phyloP scores from a whole-genome alignment of 129 eudicot genomes.

The sunflower (Helianthus annuus) region HanXRQr2.0-SUNRISE NC_035447.2:3134521-3135020 shows the following conservation, averaged over 20 bases:
- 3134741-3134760: conserved; percentile 91
- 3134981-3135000: background rate
- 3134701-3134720: conserved; percentile 9
- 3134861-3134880: conserved; percentile 22
- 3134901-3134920: conserved; percentile 4
- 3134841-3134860: conserved; percentile 78
- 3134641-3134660: conserved; percentile 7
- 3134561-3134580: no score
- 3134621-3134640: background rate
- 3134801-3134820: conserved; percentile 72
- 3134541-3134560: no score
- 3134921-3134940: background rate
- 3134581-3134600: no score
- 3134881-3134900: conserved; percentile 5
- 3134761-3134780: conserved; percentile 98
- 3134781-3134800: conserved; percentile 98
- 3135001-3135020: background rate
- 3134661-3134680: background rate
- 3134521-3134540: no score
- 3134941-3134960: background rate
- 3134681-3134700: background rate
- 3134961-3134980: background rate
- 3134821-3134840: conserved; percentile 90
- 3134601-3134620: no score
- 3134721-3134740: conserved; percentile 15